These are phyloP conservation scores for Neckera pumila DNA, from an alignment of 225 moss, liverwort and hornwort genomes.

Conservation along the genomic window DNA sequence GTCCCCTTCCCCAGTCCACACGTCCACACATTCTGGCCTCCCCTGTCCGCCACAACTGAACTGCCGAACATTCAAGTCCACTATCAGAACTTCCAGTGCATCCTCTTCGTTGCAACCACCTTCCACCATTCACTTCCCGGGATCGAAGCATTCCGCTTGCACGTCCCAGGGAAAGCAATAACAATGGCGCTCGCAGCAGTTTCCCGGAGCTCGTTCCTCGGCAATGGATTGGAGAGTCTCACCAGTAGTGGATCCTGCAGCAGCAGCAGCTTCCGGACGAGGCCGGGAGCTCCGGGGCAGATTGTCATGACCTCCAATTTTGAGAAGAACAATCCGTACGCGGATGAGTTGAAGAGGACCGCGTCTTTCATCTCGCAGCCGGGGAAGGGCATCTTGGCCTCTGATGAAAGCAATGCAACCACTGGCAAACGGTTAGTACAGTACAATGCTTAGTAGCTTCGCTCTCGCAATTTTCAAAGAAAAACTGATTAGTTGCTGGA, in stretches of 20 bases:
- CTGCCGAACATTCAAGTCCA: background rate
- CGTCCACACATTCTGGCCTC: constrained; percentile 11
- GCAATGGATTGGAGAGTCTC: constrained; percentile 3
- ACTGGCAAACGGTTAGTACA: constrained; percentile 94
- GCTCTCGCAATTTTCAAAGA: background rate
- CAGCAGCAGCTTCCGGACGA: background rate
- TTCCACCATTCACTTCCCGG: background rate
- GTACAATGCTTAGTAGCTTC: too few relatives aligned
- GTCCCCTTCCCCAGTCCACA: constrained; percentile 15
- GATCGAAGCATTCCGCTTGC: background rate
- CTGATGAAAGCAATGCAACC: constrained; percentile 96
- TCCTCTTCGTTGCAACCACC: background rate
- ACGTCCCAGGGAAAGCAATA: background rate
- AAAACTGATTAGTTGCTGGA: background rate
- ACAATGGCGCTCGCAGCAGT: constrained; percentile 3
- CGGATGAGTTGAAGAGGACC: constrained; percentile 76
- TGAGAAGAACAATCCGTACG: constrained; percentile 79
- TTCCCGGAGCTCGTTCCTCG: constrained; percentile 12
- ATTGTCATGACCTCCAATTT: constrained; percentile 85
- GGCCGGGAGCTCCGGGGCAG: background rate
- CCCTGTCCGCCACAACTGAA: background rate
- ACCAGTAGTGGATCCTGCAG: background rate
- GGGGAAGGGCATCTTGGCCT: constrained; percentile 91
- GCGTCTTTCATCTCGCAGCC: constrained; percentile 80
- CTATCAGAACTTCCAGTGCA: background rate